phyloP scores from a whole-genome alignment of 2,329 filamentous ascomycete genomes.

The Ambrosiella xylebori region DNA sequence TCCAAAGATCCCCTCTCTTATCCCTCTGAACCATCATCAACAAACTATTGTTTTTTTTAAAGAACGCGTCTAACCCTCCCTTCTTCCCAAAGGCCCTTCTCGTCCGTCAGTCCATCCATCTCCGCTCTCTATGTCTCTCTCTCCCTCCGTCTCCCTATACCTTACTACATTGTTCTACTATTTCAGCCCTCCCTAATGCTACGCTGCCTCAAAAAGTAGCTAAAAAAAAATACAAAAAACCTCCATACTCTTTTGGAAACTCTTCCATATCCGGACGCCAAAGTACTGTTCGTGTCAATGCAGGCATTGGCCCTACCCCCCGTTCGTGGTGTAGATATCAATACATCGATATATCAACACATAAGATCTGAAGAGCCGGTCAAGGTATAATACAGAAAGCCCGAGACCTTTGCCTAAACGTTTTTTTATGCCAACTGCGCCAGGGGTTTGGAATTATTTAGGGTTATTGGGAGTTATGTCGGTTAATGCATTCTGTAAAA shows the following conservation, averaged over 20 bases:
- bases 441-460: no score
- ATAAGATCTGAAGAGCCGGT: no score
- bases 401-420: no score
- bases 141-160: neutral
- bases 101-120: neutral
- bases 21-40: no score
- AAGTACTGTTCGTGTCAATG: neutral
- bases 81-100: neutral
- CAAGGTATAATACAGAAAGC: no score
- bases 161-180: neutral
- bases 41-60: neutral
- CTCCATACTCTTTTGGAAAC: neutral
- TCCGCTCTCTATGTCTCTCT: neutral
- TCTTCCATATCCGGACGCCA: neutral
- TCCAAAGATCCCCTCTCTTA: no score
- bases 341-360: neutral
- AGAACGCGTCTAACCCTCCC: neutral
- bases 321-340: neutral
- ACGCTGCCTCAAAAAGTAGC: neutral
- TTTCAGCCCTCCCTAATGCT: neutral
- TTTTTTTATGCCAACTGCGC: no score
- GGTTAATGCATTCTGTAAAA: no score
- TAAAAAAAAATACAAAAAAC: neutral
- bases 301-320: neutral
- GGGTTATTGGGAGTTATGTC: no score